Percentiles rank a stretch among this genome's conserved stretches.
Conservation (phyloP, 768 basidiomycete species). For the Amyloporia xantha region DNA sequence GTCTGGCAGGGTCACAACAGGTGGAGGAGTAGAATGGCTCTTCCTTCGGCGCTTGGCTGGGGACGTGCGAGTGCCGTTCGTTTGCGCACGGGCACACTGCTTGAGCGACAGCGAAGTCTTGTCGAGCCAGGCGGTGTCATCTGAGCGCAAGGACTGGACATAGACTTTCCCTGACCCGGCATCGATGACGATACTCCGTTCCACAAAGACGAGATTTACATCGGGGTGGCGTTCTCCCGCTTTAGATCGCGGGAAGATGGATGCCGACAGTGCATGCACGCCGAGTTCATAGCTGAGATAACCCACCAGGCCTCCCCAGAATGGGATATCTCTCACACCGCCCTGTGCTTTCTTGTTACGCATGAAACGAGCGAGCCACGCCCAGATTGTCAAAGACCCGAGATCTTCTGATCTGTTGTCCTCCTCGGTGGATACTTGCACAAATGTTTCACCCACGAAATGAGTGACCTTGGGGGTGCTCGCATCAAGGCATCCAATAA, state of each 20-base stretch:
- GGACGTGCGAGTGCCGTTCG: neutral
- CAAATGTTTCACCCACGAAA: conserved; percentile 39
- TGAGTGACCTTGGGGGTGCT: conserved; percentile 55
- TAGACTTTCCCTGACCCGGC: conserved; percentile 39
- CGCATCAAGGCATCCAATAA: conserved; percentile 55
- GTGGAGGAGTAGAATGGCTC: conserved; percentile 9
- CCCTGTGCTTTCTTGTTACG: conserved; percentile 37
- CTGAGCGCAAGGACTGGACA: conserved; percentile 57
- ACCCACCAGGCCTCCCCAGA: conserved; percentile 82
- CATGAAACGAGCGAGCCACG: conserved; percentile 73
- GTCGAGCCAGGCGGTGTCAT: conserved; percentile 57
- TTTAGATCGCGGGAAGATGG: conserved; percentile 25
- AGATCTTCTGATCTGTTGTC: conserved; percentile 35
- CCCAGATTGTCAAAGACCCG: conserved; percentile 55
- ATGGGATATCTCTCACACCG: conserved; percentile 53
- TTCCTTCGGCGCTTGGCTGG: conserved; percentile 18
- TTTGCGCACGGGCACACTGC: conserved; percentile 12
- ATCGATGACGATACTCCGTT: conserved; percentile 72
- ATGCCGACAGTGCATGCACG: conserved; percentile 44
- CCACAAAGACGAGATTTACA: conserved; percentile 70
- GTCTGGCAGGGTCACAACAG: conserved; percentile 46
- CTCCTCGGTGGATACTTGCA: conserved; percentile 39
- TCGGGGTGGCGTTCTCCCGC: conserved; percentile 41
- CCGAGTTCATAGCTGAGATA: conserved; percentile 79
- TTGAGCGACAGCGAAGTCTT: conserved; percentile 32